Evolutionary conservation across 176 grass and related monocot species (phyloP).

Genomic region (Oropetium thomaeum): DNA sequence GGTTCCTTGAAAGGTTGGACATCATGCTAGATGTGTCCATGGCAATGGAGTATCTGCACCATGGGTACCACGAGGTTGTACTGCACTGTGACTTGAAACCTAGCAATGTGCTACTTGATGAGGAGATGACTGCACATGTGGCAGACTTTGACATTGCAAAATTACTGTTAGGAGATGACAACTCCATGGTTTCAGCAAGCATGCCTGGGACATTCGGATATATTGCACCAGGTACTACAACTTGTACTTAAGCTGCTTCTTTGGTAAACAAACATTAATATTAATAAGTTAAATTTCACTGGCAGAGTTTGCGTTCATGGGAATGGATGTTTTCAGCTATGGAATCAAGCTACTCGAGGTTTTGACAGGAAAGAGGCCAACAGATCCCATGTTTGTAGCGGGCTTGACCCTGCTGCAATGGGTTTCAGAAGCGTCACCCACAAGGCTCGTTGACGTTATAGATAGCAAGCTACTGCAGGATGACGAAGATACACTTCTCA

Average conservation of each 20-base stretch:
- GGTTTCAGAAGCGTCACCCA: not conserved
- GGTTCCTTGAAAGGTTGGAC: not conserved
- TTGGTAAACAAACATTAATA: not conserved
- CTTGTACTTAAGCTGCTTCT: not conserved
- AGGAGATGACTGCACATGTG: not conserved
- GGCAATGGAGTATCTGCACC: not conserved
- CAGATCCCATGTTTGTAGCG: not conserved
- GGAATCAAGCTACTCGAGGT: constrained; percentile 12
- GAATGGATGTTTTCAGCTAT: not conserved
- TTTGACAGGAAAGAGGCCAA: not conserved
- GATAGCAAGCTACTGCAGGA: not conserved
- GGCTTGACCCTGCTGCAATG: not conserved
- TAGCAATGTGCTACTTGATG: not conserved
- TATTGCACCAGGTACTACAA: not conserved
- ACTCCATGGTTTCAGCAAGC: not conserved
- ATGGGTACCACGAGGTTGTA: not conserved
- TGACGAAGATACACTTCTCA: too few relatives aligned
- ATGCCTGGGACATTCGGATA: not conserved
- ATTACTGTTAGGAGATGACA: not conserved
- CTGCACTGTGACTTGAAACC: constrained; percentile 8
- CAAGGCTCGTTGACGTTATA: not conserved
- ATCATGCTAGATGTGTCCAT: not conserved
- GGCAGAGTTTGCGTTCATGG: not conserved
- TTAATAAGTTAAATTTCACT: not conserved
- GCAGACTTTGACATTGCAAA: constrained; percentile 2